Base-by-base conservation (phyloP, 345 rosid genomes). In the Diplotaxis tenuifolia region DNA sequence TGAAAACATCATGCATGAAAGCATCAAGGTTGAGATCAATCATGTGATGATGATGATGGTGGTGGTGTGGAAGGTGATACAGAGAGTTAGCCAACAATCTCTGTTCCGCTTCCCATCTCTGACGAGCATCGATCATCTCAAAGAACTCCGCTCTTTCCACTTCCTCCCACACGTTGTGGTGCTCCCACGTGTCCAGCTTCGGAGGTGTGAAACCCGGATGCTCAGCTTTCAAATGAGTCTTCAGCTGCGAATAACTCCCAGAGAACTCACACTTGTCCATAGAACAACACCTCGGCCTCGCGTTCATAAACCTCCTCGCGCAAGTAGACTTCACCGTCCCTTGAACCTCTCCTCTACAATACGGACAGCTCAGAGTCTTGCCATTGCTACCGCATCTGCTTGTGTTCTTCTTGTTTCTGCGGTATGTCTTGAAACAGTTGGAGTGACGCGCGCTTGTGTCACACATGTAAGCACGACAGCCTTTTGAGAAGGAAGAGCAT, bases 381-480 rank as follows among this genome's bases (percentile, higher is more conserved):
- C 36, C 18, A 42, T 77, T 77, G 27, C 36, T 7, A 42, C 7
- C 3, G 49, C 49, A 14, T 4, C 49, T 16, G 49, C 49, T 64
- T 10, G 67, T 38, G 28, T n/a, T 73, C 63, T 69, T 70, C 20
- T 77, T 72, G 27, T 79, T 77, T 73, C 81, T 79, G 21, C 68
- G 70, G 62, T 79, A 85, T 69, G 84, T 89, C 20, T 83, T 83
- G 29, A 84, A 84, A 52, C 96, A 91, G 62, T 91, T 86, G 5
- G 97, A 89, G 72, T 86, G 93, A 36, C 89, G 88, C 15, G 77
- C 56, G 71, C 88, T 89, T 0, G 93, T 89, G 70, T 87, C 84
- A 42, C 97, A 91, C 79, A 89, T 87, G 83, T 81, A 87, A 31
- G 96, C 87, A 9, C 77, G 81, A 14, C 97, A 89, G 3, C 96